phyloP scores from a whole-genome alignment of 139 green algal species.

The Diplosphaera chodatii region DNA sequence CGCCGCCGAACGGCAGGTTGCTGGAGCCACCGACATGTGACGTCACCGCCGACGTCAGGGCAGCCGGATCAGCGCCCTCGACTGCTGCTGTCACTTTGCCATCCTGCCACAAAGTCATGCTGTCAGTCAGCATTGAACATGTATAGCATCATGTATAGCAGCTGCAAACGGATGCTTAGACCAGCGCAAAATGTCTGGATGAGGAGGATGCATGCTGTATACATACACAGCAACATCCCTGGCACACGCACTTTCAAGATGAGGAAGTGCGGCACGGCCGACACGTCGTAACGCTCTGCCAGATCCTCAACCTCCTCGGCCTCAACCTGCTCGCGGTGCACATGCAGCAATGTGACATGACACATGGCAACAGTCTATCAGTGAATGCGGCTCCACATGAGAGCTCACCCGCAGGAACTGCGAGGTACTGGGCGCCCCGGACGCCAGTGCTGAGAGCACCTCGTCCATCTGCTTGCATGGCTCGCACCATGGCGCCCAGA shows the following conservation, averaged over 20 bases:
- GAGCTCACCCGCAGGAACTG: conserved; percentile 36
- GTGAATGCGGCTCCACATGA: too few relatives aligned
- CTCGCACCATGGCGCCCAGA: conserved; percentile 77
- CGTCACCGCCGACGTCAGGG: conserved; percentile 42
- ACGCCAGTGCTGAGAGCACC: conserved; percentile 49
- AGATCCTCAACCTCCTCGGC: conserved; percentile 74
- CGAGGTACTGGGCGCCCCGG: conserved; percentile 22
- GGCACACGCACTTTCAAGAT: conserved; percentile 55
- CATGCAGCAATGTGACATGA: too few relatives aligned
- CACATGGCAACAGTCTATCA: too few relatives aligned
- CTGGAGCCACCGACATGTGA: conserved; percentile 20
- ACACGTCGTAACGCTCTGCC: conserved; percentile 55
- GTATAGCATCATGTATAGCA: too few relatives aligned
- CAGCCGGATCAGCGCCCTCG: conserved; percentile 68
- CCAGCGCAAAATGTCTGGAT: too few relatives aligned
- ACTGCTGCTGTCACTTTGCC: conserved; percentile 51
- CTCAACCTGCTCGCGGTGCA: conserved; percentile 52
- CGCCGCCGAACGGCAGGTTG: conserved; percentile 1
- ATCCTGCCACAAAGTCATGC: too few relatives aligned
- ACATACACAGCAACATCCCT: too few relatives aligned
- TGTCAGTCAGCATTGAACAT: too few relatives aligned
- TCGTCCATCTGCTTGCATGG: conserved; percentile 72
- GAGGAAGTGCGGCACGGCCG: conserved; percentile 70
- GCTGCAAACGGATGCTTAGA: too few relatives aligned
- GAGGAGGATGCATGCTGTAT: too few relatives aligned